Percentiles rank a stretch among this genome's conserved stretches.
These are phyloP conservation scores for Citrus sinensis DNA, from an alignment of 345 rosid species.

Conservation along the genomic window DVS_A1.0 CM039167.1:15493001-15493500, in stretches of 20 bases:
- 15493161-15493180: neutral
- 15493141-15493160: neutral
- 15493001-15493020: conserved; percentile 10
- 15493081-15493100: accelerated
- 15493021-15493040: conserved; percentile 17
- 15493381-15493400: conserved; percentile 4
- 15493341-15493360: neutral
- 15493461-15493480: too few species aligned
- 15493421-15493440: neutral
- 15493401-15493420: conserved; percentile 2
- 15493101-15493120: neutral
- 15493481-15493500: too few species aligned
- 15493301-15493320: neutral
- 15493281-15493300: conserved; percentile 16
- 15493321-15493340: conserved; percentile 13
- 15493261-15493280: conserved; percentile 12
- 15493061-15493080: conserved; percentile 7
- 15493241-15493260: conserved; percentile 4
- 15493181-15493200: conserved; percentile 25
- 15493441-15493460: neutral
- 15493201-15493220: conserved; percentile 10
- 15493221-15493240: conserved; percentile 29
- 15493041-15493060: neutral
- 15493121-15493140: neutral
- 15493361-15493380: conserved; percentile 33